Base-by-base conservation (phyloP, 164 flowering plant genomes). In the Buxus sempervirens region DNA sequence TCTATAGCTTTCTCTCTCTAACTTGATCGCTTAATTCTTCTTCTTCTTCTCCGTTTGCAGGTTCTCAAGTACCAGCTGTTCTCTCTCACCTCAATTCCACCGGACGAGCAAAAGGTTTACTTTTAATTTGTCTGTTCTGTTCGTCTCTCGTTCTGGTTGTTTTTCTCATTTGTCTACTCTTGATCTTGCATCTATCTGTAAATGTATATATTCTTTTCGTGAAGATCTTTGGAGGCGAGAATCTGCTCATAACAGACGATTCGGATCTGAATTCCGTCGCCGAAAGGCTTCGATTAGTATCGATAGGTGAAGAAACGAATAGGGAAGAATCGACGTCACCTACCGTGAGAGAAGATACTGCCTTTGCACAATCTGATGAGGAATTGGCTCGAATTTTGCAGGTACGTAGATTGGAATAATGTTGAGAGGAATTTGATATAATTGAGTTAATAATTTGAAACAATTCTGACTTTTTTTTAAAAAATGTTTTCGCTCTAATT, bases 321-420 rank as follows among this genome's bases (percentile, higher is more conserved):
- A 78, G 66, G 18, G 75, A 45, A n/a, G 74, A 48, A n/a, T 64
- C 66, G 8, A 53, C 68, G 2, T 48, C 38, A 7, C 13, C 48
- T 8, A 55, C 28, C 25, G 60, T 21, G 15, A 53, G 64, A 32
- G 42, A 56, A 2, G 69, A 54, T 4, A 63, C 58, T 26, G 80
- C 82, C 5, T 68, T 76, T 9, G 22, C 63, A 56, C 60, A 69
- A 58, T 84, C 93, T 9, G 98, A 94, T 71, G 96, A 91, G 79
- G 96, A 90, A 77, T 86, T 95, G 73, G 96, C 98, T 67, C 82
- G 96, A 64, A 76, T 84, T 83, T 72, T 95, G 73, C 96, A 95
- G 95, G 98, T 16, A 53, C 59, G 32, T 66, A 56, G 54, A 23
- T 13, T 23, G 26, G 16, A 36, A 36, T 27, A 24, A 3, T 32